Conservation (phyloP, 306 rosid genomes). For the Herpetospermum pedunculosum region DNA sequence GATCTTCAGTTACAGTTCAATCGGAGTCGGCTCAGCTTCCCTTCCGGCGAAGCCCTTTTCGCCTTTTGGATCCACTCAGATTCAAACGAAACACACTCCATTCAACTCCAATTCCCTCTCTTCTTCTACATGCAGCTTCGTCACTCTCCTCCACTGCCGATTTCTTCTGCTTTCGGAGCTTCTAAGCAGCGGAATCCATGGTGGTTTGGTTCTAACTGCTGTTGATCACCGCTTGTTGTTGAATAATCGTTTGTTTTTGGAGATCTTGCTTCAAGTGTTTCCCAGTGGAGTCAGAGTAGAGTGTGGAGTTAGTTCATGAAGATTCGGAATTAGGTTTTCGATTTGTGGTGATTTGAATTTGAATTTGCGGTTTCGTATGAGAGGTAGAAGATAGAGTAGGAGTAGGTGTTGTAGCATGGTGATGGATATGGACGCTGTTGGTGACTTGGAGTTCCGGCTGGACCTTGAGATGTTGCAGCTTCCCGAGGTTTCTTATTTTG, state of each 20-base stretch:
- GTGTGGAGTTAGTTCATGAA: background rate
- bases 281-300: background rate
- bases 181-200: background rate
- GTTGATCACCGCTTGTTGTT: background rate
- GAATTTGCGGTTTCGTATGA: background rate
- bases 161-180: background rate
- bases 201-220: background rate
- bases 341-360: background rate
- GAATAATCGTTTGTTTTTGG: background rate
- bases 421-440: slow-evolving; percentile 58
- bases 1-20: background rate
- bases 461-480: slow-evolving; percentile 84
- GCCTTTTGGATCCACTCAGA: background rate
- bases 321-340: background rate
- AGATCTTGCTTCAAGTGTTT: background rate
- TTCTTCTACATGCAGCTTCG: background rate
- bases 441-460: slow-evolving; percentile 55
- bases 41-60: background rate
- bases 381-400: slow-evolving; percentile 1
- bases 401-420: too few species aligned
- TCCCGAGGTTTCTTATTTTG: slow-evolving; percentile 58
- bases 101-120: background rate
- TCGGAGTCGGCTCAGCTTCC: background rate
- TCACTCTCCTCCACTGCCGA: background rate
- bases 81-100: background rate